Percentiles rank a stretch among this genome's conserved stretches.
Conservation (phyloP, 495 filamentous ascomycete genomes). For the Tuber indicum region DNA sequence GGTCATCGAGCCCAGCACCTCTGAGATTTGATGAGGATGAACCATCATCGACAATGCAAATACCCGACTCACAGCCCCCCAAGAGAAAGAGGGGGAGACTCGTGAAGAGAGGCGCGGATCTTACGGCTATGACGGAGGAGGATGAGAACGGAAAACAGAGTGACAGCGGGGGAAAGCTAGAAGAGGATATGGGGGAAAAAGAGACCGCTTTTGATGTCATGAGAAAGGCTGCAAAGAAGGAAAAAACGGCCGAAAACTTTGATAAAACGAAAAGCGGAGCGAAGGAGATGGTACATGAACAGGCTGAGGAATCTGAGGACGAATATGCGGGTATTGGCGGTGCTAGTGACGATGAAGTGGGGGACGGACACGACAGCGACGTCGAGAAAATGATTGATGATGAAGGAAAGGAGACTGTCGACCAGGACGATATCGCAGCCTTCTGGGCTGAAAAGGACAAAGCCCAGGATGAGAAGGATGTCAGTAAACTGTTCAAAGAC, state of each 20-base stretch:
- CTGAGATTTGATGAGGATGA: constrained; percentile 32
- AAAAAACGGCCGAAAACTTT: constrained; percentile 50
- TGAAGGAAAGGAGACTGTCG: constrained; percentile 56
- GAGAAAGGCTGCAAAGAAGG: constrained; percentile 58
- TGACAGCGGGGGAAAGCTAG: constrained; percentile 47
- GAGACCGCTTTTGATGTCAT: constrained; percentile 68
- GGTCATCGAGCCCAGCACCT: constrained; percentile 35
- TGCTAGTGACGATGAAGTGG: constrained; percentile 76
- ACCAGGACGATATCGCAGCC: constrained; percentile 74
- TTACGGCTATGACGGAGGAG: constrained; percentile 52
- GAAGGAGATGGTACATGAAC: constrained; percentile 80
- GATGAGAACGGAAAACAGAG: constrained; percentile 46
- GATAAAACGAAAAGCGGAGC: constrained; percentile 85
- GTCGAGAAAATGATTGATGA: constrained; percentile 88
- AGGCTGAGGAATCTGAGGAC: constrained; percentile 95
- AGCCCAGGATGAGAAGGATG: constrained; percentile 68
- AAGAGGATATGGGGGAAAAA: constrained; percentile 40
- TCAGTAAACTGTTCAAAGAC: constrained; percentile 84
- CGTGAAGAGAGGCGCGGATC: constrained; percentile 50
- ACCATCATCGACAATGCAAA: constrained; percentile 18
- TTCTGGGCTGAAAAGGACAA: constrained; percentile 72
- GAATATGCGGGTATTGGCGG: constrained; percentile 95
- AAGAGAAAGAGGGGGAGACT: constrained; percentile 31
- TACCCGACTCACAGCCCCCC: constrained; percentile 18
- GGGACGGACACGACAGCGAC: constrained; percentile 56